Evolutionary conservation across 257 asterid species (phyloP), one percentile per base, ranked within the genome.

Genomic region (Scutellaria minor): DNA sequence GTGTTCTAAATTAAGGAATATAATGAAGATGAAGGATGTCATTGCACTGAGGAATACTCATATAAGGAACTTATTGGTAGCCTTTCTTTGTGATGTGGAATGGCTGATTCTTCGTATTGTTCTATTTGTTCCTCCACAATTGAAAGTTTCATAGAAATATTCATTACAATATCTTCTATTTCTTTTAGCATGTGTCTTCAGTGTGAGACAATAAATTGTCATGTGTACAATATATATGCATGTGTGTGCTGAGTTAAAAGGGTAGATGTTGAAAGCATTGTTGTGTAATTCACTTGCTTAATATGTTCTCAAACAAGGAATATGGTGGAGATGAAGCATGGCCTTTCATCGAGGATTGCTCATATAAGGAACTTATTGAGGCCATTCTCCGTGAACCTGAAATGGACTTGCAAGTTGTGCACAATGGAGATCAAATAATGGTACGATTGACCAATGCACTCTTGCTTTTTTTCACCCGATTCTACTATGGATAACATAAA

Each of bases 331-430:
- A 50, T 24, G 70, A 10, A 6, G 55, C n/a, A 7, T 72, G 77
- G 77, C 77, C 77, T 39, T 72, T 72, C 70, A 72, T 72, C 22
- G 77, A 72, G 46, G 77, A 72, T 7, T 18, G 3, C 31, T 7
- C 70, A 6, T 72, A 72, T 22, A 48, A 39, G 42, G 77, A 61
- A 20, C 77, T 72, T 51, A 53, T 72, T 42, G 70, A 72, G 0
- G 82, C 83, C 12, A 35, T 86, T 35, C 75, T 86, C 40, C 74
- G 78, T 6, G 80, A 73, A 41, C 78, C 0, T 1, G 78, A 68
- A 9, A 61, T 0, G 7, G 56, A 70, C 20, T 76, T 70, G 15
- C 63, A 71, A 10, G 62, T 3, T 46, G 70, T 10, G 42, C 62
- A 71, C 9, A 45, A 44, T 35, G 78, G 44, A 24, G 14, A 70